Evolutionary conservation across 352 stramenopile species (phyloP), one percentile per base, ranked within the genome.

Genomic region (Aphanomyces euteiches): DNA sequence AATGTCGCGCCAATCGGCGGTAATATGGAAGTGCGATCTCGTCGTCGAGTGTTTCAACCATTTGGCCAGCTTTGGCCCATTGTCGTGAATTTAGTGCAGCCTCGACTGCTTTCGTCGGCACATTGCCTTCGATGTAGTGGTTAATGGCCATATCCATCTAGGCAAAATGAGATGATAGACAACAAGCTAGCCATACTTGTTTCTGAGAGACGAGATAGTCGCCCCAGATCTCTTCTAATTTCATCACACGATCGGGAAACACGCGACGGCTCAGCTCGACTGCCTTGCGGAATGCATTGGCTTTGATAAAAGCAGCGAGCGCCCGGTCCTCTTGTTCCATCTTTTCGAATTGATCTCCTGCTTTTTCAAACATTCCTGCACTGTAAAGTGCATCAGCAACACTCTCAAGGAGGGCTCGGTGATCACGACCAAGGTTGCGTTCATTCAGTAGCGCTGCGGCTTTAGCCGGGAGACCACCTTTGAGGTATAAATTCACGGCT

Each of bases 101-200:
- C 54, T 97, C 88, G 7, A 98, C 93, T 3, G 93, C 95, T 73
- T 98, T 98, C 17, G 79, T 93, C 34, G 89, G 81, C 4, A 93
- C 89, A 56, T 96, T 96, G 1, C 92, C 93, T 78, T 98, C 93
- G 45, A 98, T 98, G 78, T 97, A 98, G 75, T 98, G 93, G 76
- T 97, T 97, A 74, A 98, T 98, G 17, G 95, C 95, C 88, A 97
- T 97, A 73, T 98, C 95, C 77, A 97, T 91, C 67, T 70, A 70
- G 17, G 17, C 37, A 17, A 57, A 12, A 50, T 50, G 43, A 50
- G 43, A 50, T n/a, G 17, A 1, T 57, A 7, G 17, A n/a, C 36
- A 8, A 10, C 19, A 21, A 58, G 45, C 48, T 41, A n/a, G 37
- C 5, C 53, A 41, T 61, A 70, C 67, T 78, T 98, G 90, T 79